Evolutionary conservation across 192 early-diverging fungal genomes (phyloP), one percentile per base, ranked within the genome.

Genomic region (Entophlyctis luteolus): DNA sequence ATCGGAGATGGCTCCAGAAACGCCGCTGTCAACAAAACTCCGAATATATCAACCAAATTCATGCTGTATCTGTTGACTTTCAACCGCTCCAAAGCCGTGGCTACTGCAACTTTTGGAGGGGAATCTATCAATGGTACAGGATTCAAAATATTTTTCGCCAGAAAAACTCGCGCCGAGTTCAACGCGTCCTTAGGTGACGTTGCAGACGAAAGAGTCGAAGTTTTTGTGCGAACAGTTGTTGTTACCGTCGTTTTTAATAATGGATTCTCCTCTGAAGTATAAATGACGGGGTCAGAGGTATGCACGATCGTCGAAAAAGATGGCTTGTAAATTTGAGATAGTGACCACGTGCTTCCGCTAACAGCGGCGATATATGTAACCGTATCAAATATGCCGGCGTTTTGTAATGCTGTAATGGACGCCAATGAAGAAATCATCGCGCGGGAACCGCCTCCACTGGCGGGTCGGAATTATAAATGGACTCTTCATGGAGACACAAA

Each of bases 361-460:
- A 77, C 76, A 34, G 71, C 76, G 14, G 72, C 72, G 2, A 74
- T 45, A 45, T 77, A 77, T 10, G 62, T 50, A 22, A 29, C 35
- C 5, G 46, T 55, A 27, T 65, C 35, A 2, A 77, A 54, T 18
- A 77, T 20, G 16, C 72, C 62, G 20, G 58, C 4, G 4, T 59
- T 14, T 25, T 74, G 8, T 6, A 77, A 46, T 5, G 52, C 57
- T 28, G 37, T 25, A 16, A 77, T 25, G 34, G 47, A 38, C 1
- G 62, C 76, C 4, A 74, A 48, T 6, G 42, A 67, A 16, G 76
- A 32, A 20, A 74, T 42, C 76, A 77, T 77, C 20, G 76, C 76
- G 6, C 76, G 67, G 27, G 59, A 59, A 1, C 76, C 76, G 10
- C 76, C 76, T 5, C 76, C 76, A 35, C 76, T 73, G 25, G 10